These are phyloP conservation scores for Suhomyces anneliseae DNA, from an alignment of 1,139 yeast species.

Conservation along the genomic window DNA sequence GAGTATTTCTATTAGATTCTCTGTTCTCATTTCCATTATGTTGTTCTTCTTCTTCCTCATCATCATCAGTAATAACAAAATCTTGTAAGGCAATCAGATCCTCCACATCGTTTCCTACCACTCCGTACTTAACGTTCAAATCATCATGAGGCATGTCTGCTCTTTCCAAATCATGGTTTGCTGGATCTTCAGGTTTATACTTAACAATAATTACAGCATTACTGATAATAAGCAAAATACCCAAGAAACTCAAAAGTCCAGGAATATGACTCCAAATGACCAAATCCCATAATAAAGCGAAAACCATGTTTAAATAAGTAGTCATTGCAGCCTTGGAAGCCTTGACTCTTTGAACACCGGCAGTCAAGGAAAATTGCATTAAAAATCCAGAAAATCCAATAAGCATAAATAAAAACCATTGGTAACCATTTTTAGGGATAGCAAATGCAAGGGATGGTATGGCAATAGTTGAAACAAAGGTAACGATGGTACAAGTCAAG, in stretches of 20 bases:
- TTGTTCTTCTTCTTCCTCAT: constrained; percentile 11
- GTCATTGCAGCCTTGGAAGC: constrained; percentile 79
- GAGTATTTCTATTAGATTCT: too few species aligned
- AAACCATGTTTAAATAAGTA: constrained; percentile 72
- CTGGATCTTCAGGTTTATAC: constrained; percentile 39
- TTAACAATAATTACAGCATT: constrained; percentile 63
- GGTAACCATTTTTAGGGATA: constrained; percentile 56
- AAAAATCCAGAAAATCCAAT: constrained; percentile 79
- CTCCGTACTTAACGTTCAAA: constrained; percentile 6
- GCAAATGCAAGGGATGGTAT: constrained; percentile 62
- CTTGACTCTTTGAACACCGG: constrained; percentile 79
- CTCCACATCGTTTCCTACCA: constrained; percentile 8
- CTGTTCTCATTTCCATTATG: neutral
- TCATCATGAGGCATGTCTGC: constrained; percentile 1
- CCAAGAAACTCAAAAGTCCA: constrained; percentile 63
- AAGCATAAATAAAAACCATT: constrained; percentile 62
- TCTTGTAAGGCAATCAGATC: constrained; percentile 19
- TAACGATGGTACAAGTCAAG: constrained; percentile 54
- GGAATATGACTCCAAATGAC: constrained; percentile 74
- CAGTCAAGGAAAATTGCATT: constrained; percentile 76
- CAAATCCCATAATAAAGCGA: constrained; percentile 78
- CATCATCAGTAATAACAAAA: constrained; percentile 20
- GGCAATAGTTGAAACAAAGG: constrained; percentile 52
- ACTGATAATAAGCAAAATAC: constrained; percentile 65
- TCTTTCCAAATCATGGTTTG: constrained; percentile 6